These are phyloP conservation scores for Syzygium syzygioides DNA, from an alignment of 441 rosid species.

Conservation along the genomic window DNA sequence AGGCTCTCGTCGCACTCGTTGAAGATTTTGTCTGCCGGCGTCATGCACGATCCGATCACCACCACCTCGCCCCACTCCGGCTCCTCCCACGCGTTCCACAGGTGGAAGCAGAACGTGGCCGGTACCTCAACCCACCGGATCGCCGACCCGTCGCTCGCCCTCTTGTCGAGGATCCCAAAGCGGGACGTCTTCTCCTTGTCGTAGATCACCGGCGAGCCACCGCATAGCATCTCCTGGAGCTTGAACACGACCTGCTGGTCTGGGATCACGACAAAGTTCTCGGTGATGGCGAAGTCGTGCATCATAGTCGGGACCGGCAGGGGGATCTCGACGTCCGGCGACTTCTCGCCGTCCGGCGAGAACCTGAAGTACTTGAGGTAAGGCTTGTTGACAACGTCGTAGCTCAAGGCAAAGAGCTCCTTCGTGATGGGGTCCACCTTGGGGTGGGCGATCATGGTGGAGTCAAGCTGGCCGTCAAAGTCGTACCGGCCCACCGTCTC, in stretches of 20 bases:
- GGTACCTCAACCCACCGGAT: conserved; percentile 59
- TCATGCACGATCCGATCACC: conserved; percentile 86
- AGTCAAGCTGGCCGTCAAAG: conserved; percentile 47
- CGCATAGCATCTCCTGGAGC: conserved; percentile 62
- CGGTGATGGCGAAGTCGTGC: conserved; percentile 80
- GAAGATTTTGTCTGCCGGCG: conserved; percentile 82
- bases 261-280: conserved; percentile 68
- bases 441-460: conserved; percentile 84
- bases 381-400: conserved; percentile 62
- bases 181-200: conserved; percentile 55
- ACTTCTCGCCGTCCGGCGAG: conserved; percentile 42
- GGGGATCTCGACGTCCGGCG: conserved; percentile 57
- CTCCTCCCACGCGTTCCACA: conserved; percentile 96
- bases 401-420: conserved; percentile 63
- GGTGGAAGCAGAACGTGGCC: conserved; percentile 71
- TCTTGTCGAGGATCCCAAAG: conserved; percentile 58
- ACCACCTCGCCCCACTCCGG: conserved; percentile 64
- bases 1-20: conserved; percentile 71
- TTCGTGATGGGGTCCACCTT: conserved; percentile 59
- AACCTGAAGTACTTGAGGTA: conserved; percentile 59
- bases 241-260: conserved; percentile 87
- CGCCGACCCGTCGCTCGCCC: conserved; percentile 30
- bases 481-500: conserved; percentile 60
- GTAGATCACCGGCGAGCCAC: conserved; percentile 81
- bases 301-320: conserved; percentile 67